Evolutionary conservation across 768 basidiomycete species (phyloP), one percentile per base, ranked within the genome.

Genomic region (Fistulinella prunicolor): DNA sequence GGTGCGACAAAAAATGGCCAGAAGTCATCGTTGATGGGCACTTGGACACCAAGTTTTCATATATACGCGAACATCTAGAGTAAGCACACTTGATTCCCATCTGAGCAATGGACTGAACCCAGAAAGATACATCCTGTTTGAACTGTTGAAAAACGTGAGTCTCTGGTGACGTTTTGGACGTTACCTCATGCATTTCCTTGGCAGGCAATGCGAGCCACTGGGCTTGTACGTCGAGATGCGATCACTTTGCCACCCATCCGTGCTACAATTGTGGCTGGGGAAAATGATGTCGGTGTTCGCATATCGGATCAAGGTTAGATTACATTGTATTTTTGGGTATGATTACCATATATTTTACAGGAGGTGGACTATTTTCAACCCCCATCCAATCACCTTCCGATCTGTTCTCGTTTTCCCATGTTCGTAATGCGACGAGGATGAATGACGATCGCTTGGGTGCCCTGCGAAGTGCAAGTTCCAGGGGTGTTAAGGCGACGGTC

Each of bases 41-140:
- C 57, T 51, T 79, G 14, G 76, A 82, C 23, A 80, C 82, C 2
- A 77, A 69, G 48, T 92, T 94, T 65, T 73, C 89, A 1, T 95
- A 92, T 62, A 91, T 94, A 53, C 78, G 79, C 35, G 90, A 94
- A 62, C 90, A 94, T 66, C 70, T 93, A 41, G 90, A 93, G 88
- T 89, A 54, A 62, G 81, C 64, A 38, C 26, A 2, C 7, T 46
- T 44, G 19, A 42, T 20, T 20, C 49, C 38, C 36, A 12, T n/a
- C 13, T 10, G 10, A 22, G 22, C 9, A n/a, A 29, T n/a, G 37
- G 43, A 53, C 44, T 37, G 51, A 16, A 24, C 23, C 17, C 26
- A 23, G 21, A 3, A 57, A 88, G 86, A 64, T 94, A 94, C 63
- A 86, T 94, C 42, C 66, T 93, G 19, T 93, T 94, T 58, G 91